phyloP scores from a whole-genome alignment of 2,329 filamentous ascomycete genomes.

The Pyricularia grisea region DNA sequence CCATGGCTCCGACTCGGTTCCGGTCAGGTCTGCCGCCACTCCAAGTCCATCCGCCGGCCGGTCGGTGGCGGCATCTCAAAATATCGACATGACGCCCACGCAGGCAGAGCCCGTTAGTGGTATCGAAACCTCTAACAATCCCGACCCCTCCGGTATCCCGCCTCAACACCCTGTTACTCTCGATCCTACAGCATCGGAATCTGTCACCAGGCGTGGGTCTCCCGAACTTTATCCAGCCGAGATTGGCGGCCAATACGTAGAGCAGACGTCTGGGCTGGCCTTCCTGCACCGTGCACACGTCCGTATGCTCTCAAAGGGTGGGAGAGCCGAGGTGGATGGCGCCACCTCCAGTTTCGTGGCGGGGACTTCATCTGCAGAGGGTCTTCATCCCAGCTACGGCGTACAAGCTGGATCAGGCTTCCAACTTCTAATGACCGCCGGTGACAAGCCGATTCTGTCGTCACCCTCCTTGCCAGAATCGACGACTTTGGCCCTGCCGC shows the following conservation, averaged over 20 bases:
- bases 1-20: background rate
- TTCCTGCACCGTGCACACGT: slow-evolving; percentile 46
- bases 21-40: background rate
- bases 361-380: slow-evolving; percentile 11
- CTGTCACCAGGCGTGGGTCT: slow-evolving; percentile 13
- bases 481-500: slow-evolving; percentile 4
- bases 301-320: slow-evolving; percentile 32
- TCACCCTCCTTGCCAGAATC: slow-evolving; percentile 5
- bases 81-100: slow-evolving; percentile 1
- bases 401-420: slow-evolving; percentile 10
- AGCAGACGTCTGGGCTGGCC: slow-evolving; percentile 43
- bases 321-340: background rate
- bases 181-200: slow-evolving; percentile 4
- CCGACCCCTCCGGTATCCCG: background rate
- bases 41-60: background rate
- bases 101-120: background rate
- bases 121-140: background rate
- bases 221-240: slow-evolving; percentile 22
- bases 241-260: slow-evolving; percentile 44
- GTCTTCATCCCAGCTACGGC: background rate
- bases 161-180: background rate
- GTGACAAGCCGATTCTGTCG: slow-evolving; percentile 18
- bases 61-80: background rate
- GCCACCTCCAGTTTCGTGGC: slow-evolving; percentile 4
- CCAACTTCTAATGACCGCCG: slow-evolving; percentile 17